Conservation (phyloP, 2,329 filamentous ascomycete genomes). For the Orbilia ellipsospora region DNA sequence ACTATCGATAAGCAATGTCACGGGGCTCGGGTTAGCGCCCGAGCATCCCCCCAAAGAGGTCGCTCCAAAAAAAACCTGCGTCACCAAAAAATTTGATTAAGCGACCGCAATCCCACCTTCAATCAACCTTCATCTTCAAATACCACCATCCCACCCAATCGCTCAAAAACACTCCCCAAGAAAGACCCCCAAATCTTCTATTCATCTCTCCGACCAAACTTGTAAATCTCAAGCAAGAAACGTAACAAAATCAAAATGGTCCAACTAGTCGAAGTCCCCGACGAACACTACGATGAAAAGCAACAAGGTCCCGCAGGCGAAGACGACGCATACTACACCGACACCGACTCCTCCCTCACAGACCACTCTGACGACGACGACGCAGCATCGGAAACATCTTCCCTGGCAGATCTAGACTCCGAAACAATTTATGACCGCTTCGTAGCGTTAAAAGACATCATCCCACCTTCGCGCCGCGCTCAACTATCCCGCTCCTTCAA, state of each 20-base stretch:
- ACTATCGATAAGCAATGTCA: constrained; percentile 31
- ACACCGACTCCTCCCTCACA: constrained; percentile 86
- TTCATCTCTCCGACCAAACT: too few relatives aligned
- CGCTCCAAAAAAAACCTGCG: constrained; percentile 16
- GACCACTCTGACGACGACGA: constrained; percentile 66
- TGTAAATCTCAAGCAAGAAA: too few relatives aligned
- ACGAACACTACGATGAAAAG: constrained; percentile 87
- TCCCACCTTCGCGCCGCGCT: constrained; percentile 77
- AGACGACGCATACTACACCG: constrained; percentile 86
- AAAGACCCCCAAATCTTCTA: too few relatives aligned
- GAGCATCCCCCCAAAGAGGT: too few relatives aligned
- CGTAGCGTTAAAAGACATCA: constrained; percentile 78
- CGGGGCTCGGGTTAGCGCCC: neutral
- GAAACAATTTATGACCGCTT: constrained; percentile 75
- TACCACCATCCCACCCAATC: neutral
- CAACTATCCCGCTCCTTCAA: constrained; percentile 70
- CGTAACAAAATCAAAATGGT: constrained; percentile 74
- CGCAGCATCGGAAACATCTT: constrained; percentile 59
- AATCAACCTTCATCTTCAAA: constrained; percentile 15
- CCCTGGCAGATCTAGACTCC: constrained; percentile 65
- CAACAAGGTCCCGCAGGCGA: constrained; percentile 74
- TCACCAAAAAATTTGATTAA: constrained; percentile 54
- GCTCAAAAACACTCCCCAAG: neutral
- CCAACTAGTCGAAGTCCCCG: constrained; percentile 94
- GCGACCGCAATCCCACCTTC: constrained; percentile 33